Evolutionary conservation across 2,329 filamentous ascomycete species (phyloP), one percentile per base, ranked within the genome.

Genomic region (Aspergillus proliferans): DNA sequence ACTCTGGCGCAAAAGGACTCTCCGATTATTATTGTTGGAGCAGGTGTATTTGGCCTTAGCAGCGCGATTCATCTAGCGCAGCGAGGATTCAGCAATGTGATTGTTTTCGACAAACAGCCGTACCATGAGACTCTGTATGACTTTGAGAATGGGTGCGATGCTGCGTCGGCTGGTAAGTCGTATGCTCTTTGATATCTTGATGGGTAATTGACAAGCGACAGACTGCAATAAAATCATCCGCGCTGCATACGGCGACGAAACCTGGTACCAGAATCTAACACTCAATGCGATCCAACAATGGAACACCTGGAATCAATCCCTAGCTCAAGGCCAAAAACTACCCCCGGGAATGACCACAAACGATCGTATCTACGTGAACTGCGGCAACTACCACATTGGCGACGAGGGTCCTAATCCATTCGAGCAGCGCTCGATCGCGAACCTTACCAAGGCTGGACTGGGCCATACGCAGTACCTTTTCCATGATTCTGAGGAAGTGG

Each of bases 91-190:
- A 64, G 18, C 5, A 66, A 74, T 50, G 65, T 79, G 22, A 77
- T 69, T 7, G 68, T 80, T 9, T 66, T 80, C 30, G 77, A 80
- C 56, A 69, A 68, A 52, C 73, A 78, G 54, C 62, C 70, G 15
- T 65, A 76, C 30, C 65, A 72, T 10, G 47, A 69, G 30, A 62
- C 63, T 0, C 58, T 57, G 0, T 78, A 78, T 46, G 69, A 70
- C 6, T 73, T 72, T 47, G 52, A 62, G 1, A 50, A 60, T 1
- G 75, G 75, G 19, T 68, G 69, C 44, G 73, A 76, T 56, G 67
- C 65, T 2, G 73, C 75, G 0, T 75, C 71, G 4, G 72, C 73
- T 47, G 70, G 67, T 70, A 45, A 49, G 48, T 46, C 28, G 1
- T 2, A 8, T 8, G 6, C n/a, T 6, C 4, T 8, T 18, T 10